Conservation (phyloP, 2,329 filamentous ascomycete species). For the Aureobasidium sp. region DNA sequence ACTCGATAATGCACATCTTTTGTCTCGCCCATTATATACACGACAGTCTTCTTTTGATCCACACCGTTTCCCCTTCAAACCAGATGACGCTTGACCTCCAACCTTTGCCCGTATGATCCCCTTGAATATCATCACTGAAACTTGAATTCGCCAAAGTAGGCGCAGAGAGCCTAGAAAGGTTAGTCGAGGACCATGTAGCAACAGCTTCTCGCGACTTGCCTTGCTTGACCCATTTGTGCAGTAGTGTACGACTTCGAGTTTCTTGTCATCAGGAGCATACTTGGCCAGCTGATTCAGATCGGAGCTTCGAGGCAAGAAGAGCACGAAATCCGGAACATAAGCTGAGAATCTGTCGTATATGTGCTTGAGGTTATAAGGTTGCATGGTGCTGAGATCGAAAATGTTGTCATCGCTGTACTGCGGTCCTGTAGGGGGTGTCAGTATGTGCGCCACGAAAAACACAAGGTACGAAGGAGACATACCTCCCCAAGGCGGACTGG, state of each 20-base stretch:
- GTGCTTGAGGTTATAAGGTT: constrained; percentile 67
- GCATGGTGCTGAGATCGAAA: constrained; percentile 79
- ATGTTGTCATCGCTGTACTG: constrained; percentile 59
- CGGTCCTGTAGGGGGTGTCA: constrained; percentile 42
- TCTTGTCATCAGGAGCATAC: constrained; percentile 39
- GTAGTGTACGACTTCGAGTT: constrained; percentile 77
- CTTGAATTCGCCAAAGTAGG: constrained; percentile 50
- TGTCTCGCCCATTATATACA: neutral
- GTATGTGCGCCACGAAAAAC: neutral
- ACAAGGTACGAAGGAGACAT: constrained; percentile 3
- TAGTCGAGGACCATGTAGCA: neutral
- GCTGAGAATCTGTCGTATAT: constrained; percentile 56
- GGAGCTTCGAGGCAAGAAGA: constrained; percentile 82
- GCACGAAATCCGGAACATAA: constrained; percentile 50
- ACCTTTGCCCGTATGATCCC: neutral
- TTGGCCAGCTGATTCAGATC: constrained; percentile 71
- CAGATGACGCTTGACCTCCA: neutral
- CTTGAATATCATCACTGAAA: constrained; percentile 20
- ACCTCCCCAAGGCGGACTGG: constrained; percentile 70
- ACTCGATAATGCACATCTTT: neutral
- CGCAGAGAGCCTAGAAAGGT: constrained; percentile 45
- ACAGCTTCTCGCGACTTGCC: constrained; percentile 35
- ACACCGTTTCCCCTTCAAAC: too few relatives aligned
- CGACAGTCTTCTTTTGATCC: too few relatives aligned
- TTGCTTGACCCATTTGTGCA: constrained; percentile 88